phyloP scores from a whole-genome alignment of 1,139 yeast genomes.

The Saccharomyces uvarum region DNA sequence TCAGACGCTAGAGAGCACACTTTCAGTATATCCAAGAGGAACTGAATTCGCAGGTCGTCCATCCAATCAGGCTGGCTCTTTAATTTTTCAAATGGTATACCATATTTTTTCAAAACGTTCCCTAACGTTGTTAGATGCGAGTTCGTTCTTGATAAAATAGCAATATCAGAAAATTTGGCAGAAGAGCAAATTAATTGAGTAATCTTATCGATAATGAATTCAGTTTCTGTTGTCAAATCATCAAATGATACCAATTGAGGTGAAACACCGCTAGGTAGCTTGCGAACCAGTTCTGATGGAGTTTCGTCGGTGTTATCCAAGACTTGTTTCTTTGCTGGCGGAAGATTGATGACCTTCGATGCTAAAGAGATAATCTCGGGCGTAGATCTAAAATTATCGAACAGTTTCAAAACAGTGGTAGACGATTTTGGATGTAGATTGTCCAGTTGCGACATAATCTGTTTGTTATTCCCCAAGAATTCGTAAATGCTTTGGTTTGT shows the following conservation, averaged over 20 bases:
- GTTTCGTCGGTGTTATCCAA: constrained; percentile 7
- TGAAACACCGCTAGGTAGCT: constrained; percentile 29
- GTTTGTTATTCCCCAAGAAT: constrained; percentile 47
- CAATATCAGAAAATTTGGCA: constrained; percentile 40
- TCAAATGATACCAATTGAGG: constrained; percentile 15
- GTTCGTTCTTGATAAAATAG: constrained; percentile 49
- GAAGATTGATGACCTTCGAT: constrained; percentile 7
- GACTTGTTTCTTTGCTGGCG: background rate
- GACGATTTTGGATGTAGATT: constrained; percentile 18
- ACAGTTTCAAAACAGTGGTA: constrained; percentile 32
- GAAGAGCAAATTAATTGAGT: constrained; percentile 21
- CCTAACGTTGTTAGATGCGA: constrained; percentile 42
- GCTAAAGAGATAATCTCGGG: constrained; percentile 48
- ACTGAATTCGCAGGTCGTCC: constrained; percentile 38
- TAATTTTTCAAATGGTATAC: constrained; percentile 40
- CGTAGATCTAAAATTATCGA: constrained; percentile 52
- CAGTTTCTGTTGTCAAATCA: constrained; percentile 19
- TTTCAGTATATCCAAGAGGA: constrained; percentile 45
- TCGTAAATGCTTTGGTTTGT: constrained; percentile 64
- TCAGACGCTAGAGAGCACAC: constrained; percentile 23
- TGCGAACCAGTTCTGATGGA: constrained; percentile 18
- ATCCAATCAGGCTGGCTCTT: constrained; percentile 49
- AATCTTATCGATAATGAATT: constrained; percentile 20
- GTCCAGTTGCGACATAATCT: constrained; percentile 28
- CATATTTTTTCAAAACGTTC: constrained; percentile 37